Conservation (phyloP, 2,329 filamentous ascomycete species). For the Juglanconis juglandina region DNA sequence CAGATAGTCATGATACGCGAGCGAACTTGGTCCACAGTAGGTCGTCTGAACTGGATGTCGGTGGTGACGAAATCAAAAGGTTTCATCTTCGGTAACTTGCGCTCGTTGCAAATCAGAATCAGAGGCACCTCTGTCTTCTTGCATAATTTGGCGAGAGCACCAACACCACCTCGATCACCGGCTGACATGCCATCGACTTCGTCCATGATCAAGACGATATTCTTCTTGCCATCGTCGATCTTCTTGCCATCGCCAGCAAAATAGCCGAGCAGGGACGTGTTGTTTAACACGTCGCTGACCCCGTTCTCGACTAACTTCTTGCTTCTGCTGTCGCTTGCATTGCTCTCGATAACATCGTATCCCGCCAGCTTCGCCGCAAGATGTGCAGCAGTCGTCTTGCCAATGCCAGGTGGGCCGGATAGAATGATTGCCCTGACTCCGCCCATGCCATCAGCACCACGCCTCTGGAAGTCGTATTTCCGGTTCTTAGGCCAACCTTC, state of each 20-base stretch:
- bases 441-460: constrained; percentile 81
- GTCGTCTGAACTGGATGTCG: constrained; percentile 83
- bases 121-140: constrained; percentile 93
- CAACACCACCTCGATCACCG: constrained; percentile 92
- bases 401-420: constrained; percentile 91
- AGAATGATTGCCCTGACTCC: constrained; percentile 87
- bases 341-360: constrained; percentile 90
- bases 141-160: constrained; percentile 88
- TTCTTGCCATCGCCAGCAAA: constrained; percentile 81
- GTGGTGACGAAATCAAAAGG: constrained; percentile 85
- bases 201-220: constrained; percentile 95
- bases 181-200: constrained; percentile 99
- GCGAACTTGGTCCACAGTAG: constrained; percentile 85
- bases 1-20: constrained; percentile 94
- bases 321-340: constrained; percentile 91
- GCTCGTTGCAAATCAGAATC: constrained; percentile 97
- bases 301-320: constrained; percentile 92
- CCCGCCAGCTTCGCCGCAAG: constrained; percentile 89
- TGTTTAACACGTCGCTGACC: constrained; percentile 86
- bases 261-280: constrained; percentile 86
- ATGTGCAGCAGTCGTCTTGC: constrained; percentile 96
- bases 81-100: constrained; percentile 92
- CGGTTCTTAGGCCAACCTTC: constrained; percentile 75
- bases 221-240: constrained; percentile 79
- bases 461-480: constrained; percentile 76